Conservation (phyloP, 306 rosid genomes). For the Erythrophleum fordii region DNA sequence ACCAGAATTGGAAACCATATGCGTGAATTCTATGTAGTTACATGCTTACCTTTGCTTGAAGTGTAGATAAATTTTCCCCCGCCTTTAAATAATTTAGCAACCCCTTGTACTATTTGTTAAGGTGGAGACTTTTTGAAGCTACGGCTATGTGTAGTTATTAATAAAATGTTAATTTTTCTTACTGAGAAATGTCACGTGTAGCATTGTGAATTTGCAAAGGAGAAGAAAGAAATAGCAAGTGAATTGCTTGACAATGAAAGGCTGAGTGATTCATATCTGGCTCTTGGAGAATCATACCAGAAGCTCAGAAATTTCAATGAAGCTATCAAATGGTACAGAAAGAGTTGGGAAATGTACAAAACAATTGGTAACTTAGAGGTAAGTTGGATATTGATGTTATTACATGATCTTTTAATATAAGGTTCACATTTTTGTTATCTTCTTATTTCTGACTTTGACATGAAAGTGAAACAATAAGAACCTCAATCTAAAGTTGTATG, state of each 20-base stretch:
- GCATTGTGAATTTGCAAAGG: slow-evolving; percentile 77
- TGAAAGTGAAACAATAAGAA: slow-evolving; percentile 8
- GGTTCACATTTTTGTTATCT: slow-evolving; percentile 11
- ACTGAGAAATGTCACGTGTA: slow-evolving; percentile 47
- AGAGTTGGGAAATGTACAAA: slow-evolving; percentile 78
- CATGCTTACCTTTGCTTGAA: slow-evolving; percentile 2
- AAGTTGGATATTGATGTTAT: slow-evolving; percentile 22
- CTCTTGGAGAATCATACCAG: slow-evolving; percentile 80
- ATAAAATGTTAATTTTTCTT: slow-evolving; percentile 32
- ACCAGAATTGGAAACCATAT: slow-evolving; percentile 15
- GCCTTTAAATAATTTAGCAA: slow-evolving; percentile 9
- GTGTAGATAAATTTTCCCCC: slow-evolving; percentile 16
- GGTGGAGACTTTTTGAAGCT: slow-evolving; percentile 34
- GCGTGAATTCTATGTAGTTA: slow-evolving; percentile 23
- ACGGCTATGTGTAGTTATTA: slow-evolving; percentile 30
- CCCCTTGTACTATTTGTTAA: slow-evolving; percentile 19
- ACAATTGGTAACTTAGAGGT: slow-evolving; percentile 82
- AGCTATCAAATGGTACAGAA: slow-evolving; percentile 79
- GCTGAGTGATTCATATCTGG: slow-evolving; percentile 71
- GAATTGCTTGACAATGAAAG: slow-evolving; percentile 80
- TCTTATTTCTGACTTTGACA: slow-evolving; percentile 22
- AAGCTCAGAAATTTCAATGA: slow-evolving; percentile 74
- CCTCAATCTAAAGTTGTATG: slow-evolving; percentile 11
- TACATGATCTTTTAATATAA: slow-evolving; percentile 22
- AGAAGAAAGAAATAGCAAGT: slow-evolving; percentile 69